These are phyloP conservation scores for Eremothecium cymbalariae DNA, from an alignment of 1,139 yeast genomes.

Conservation along the genomic window DNA sequence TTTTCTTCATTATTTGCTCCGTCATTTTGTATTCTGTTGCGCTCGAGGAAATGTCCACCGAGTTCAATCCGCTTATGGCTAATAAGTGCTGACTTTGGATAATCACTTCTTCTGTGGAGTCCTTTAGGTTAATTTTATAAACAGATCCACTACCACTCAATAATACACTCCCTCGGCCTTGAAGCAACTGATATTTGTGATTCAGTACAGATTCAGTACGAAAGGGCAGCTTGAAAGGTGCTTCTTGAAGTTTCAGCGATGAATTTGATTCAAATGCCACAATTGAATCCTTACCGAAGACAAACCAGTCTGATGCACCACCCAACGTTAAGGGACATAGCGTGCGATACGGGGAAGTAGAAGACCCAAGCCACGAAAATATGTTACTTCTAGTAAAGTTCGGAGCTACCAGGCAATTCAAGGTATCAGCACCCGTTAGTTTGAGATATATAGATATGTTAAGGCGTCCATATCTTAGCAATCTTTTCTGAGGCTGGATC, in stretches of 20 bases:
- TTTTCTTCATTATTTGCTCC: too few species aligned
- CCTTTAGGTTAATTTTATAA: constrained; percentile 24
- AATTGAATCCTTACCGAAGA: constrained; percentile 26
- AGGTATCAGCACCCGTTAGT: constrained; percentile 16
- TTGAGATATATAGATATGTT: constrained; percentile 19
- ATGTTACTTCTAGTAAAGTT: constrained; percentile 8
- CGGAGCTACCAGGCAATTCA: constrained; percentile 20
- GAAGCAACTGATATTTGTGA: constrained; percentile 18
- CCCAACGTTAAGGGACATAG: constrained; percentile 24
- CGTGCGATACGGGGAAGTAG: constrained; percentile 16
- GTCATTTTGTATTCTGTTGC: constrained; percentile 8
- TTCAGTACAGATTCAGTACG: constrained; percentile 5
- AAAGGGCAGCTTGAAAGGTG: constrained; percentile 1
- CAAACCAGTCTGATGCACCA: constrained; percentile 30
- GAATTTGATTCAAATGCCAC: constrained; percentile 30
- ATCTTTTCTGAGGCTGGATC: constrained; percentile 19
- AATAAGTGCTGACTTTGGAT: constrained; percentile 26
- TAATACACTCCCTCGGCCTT: constrained; percentile 31
- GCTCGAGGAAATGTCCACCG: constrained; percentile 22
- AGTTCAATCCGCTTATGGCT: constrained; percentile 27
- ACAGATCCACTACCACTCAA: constrained; percentile 29
- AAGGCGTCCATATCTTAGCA: constrained; percentile 15
- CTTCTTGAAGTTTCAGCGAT: constrained; percentile 18
- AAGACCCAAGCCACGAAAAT: constrained; percentile 6
- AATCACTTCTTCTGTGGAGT: constrained; percentile 23